Percentiles rank a stretch among this genome's conserved stretches.
phyloP scores from a whole-genome alignment of 371 early-diverging fungal species.

The Coemansia sp. region DNA sequence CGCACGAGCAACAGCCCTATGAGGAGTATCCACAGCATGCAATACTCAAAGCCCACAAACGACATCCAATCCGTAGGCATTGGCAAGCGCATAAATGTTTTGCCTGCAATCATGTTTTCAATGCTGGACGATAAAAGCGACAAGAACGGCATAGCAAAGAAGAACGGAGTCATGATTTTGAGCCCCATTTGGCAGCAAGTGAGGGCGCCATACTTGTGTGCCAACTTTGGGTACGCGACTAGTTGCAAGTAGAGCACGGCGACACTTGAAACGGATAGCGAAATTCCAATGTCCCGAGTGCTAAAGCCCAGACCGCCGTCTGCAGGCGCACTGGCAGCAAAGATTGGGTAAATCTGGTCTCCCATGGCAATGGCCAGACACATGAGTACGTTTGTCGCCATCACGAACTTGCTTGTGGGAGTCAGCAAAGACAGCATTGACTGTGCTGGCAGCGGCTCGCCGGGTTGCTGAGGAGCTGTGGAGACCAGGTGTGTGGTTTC shows the following conservation, averaged over 20 bases:
- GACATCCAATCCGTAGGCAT: neutral
- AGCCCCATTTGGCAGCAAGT: conserved; percentile 57
- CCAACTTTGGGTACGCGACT: conserved; percentile 57
- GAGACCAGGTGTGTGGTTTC: neutral
- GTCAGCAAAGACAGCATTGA: conserved; percentile 14
- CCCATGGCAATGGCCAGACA: conserved; percentile 69
- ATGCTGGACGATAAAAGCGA: conserved; percentile 16
- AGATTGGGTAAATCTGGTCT: conserved; percentile 72
- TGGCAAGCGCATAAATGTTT: neutral
- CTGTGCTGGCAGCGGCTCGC: neutral
- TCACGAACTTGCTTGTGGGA: conserved; percentile 14
- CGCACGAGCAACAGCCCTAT: conserved; percentile 17
- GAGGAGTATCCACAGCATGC: conserved; percentile 28
- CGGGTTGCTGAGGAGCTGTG: too few species aligned
- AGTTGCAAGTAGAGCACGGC: conserved; percentile 60
- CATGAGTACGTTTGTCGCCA: conserved; percentile 46
- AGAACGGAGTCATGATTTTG: conserved; percentile 52
- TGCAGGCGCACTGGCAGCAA: conserved; percentile 52
- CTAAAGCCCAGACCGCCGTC: conserved; percentile 65
- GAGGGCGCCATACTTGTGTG: conserved; percentile 54
- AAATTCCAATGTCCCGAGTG: conserved; percentile 58
- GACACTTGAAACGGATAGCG: conserved; percentile 59
- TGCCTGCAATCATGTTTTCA: neutral
- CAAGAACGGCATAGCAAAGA: conserved; percentile 54
- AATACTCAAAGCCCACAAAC: neutral